Evolutionary conservation across 495 filamentous ascomycete genomes (phyloP).

Genomic region (Penicillium cataractarum): DNA sequence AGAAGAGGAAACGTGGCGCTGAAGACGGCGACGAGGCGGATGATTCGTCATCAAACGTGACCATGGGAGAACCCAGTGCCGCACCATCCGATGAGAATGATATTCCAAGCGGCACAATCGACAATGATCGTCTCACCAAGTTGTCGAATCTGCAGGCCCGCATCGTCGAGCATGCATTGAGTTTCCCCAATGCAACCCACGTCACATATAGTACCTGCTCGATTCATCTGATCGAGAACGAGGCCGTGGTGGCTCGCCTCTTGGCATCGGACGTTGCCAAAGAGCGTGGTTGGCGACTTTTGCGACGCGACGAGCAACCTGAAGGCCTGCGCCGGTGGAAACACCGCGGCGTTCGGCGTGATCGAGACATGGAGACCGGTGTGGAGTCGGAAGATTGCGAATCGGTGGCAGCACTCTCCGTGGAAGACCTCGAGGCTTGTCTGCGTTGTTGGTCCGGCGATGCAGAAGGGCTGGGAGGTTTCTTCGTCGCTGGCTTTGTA

Average conservation of each 20-base stretch:
- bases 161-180: conserved; percentile 79
- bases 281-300: conserved; percentile 73
- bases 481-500: conserved; percentile 71
- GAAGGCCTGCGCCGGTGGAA: conserved; percentile 71
- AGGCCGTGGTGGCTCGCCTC: conserved; percentile 74
- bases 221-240: conserved; percentile 82
- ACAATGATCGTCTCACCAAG: conserved; percentile 62
- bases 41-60: conserved; percentile 19
- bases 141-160: conserved; percentile 77
- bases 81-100: conserved; percentile 44
- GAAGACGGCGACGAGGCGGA: conserved; percentile 29
- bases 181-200: conserved; percentile 73
- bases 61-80: conserved; percentile 13
- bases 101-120: conserved; percentile 27
- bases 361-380: conserved; percentile 22
- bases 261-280: conserved; percentile 66
- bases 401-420: conserved; percentile 39
- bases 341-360: conserved; percentile 60
- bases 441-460: conserved; percentile 81
- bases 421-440: conserved; percentile 69
- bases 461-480: conserved; percentile 74
- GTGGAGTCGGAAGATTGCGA: conserved; percentile 6
- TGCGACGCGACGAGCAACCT: conserved; percentile 71
- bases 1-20: conserved; percentile 48
- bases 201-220: conserved; percentile 96